Evolutionary conservation across 2,329 filamentous ascomycete genomes (phyloP), one percentile per base, ranked within the genome.

Genomic region (Verruconis gallopava): DNA sequence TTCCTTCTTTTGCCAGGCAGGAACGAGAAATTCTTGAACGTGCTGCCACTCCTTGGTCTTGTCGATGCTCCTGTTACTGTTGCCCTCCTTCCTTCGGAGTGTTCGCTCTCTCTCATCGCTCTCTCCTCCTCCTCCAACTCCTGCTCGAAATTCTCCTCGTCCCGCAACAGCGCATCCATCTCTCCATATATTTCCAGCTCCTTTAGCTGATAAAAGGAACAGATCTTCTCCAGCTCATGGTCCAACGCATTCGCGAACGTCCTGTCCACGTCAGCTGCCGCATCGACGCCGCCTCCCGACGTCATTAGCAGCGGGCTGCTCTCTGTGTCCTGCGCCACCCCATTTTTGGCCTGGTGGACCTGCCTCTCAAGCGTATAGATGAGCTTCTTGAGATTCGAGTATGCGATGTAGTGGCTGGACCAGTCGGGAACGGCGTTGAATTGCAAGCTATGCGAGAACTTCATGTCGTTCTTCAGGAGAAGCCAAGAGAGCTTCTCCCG

Each of bases 391-490:
- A 98, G 74, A 57, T 95, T 96, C 67, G 88, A 95, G 65, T 98
- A 98, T 46, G 88, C 84, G 57, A 98, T 93, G 64, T 98, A 98
- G 63, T 96, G 79, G 55, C 80, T 88, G 68, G 85, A 95, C 91
- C 91, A 98, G 65, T 98, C 91, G n/a, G 91, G 91, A 53, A 98
- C 91, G 49, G 91, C 88, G 68, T 98, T 98, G 68, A 98, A 98
- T 70, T 98, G 91, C 53, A 98, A 81, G 65, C 89, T 96, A 62
- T 98, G 91, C 14, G 89, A 96, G 72, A 98, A 98, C 79, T 96
- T 96, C 91, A 98, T 98, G 58, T 43, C 41, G 34, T 20, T 35
- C 22, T 43, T 37, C 3, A 36, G 34, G 35, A 43, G 75, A 54
- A 88, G 77, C 71, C 75, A 74, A 56, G 68, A 67, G 60, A 76